Conservation (phyloP, 371 early-diverging fungal species). For the Nosema muscidifuracis region DNA sequence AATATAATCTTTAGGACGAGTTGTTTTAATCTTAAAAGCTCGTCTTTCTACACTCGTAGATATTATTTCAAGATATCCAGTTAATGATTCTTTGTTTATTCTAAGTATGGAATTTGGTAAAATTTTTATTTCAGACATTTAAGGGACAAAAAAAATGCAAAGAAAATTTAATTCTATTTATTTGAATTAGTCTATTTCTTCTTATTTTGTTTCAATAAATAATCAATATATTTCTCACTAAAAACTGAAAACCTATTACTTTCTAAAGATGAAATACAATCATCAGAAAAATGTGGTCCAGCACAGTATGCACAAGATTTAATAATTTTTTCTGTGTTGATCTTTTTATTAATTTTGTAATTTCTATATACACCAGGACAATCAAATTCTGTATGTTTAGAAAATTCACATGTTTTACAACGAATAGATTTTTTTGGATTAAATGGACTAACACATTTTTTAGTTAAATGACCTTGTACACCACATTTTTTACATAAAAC, state of each 20-base stretch:
- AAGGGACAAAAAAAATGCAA: too few species aligned
- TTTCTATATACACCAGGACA: slow-evolving; percentile 29
- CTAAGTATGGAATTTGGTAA: slow-evolving; percentile 7
- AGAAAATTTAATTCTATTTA: too few species aligned
- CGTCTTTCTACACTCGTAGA: slow-evolving; percentile 25
- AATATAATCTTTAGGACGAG: slow-evolving; percentile 87
- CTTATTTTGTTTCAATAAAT: too few species aligned
- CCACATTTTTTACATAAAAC: slow-evolving; percentile 15
- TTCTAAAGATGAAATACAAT: slow-evolving; percentile 1
- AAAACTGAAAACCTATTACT: neutral
- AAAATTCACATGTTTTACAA: slow-evolving; percentile 2
- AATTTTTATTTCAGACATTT: slow-evolving; percentile 18
- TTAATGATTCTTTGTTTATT: slow-evolving; percentile 15
- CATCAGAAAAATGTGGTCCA: slow-evolving; percentile 16
- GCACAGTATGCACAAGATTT: slow-evolving; percentile 17
- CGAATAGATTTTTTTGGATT: neutral
- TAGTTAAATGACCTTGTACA: slow-evolving; percentile 3
- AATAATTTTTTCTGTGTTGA: neutral
- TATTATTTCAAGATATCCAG: slow-evolving; percentile 11
- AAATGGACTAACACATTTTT: neutral
- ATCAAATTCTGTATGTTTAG: slow-evolving; percentile 3
- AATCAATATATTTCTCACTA: neutral
- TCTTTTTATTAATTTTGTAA: slow-evolving; percentile 14
- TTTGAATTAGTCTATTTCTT: too few species aligned
- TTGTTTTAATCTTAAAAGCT: slow-evolving; percentile 86